Evolutionary conservation across 78 protist species (phyloP), one percentile per base, ranked within the genome.

Genomic region (Mastigamoeba balamuthi): DNA sequence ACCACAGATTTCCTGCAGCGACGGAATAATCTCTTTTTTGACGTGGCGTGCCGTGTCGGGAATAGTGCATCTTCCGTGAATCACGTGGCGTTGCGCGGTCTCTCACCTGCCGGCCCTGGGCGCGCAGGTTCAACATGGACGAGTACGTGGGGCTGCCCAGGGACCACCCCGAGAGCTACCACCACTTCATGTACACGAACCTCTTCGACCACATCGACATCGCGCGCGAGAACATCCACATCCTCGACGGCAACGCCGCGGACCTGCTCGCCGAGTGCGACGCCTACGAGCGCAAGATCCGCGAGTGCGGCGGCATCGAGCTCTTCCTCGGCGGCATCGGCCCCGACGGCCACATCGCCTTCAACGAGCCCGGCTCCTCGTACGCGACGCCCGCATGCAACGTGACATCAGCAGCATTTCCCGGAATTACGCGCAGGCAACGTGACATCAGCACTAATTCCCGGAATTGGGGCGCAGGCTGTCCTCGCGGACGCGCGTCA

Each of bases 101-200:
- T n/a, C n/a, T n/a, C n/a, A n/a, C n/a, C n/a, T n/a, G n/a, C n/a
- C n/a, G n/a, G n/a, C n/a, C n/a, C n/a, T n/a, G n/a, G n/a, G n/a
- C n/a, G n/a, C n/a, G n/a, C n/a, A n/a, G n/a, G 9, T 93, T 91
- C 79, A 93, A 93, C 71, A 87, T 93, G 92, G 97, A 93, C 29
- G 97, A 93, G 84, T 72, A 66, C 1, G 10, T 0, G 1, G 43
- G 71, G 9, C 33, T 75, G 28, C 80, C 81, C 29, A 3, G 53
- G 29, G 80, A 75, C 25, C 95, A 91, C 69, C 82, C 86, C 48
- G 84, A 91, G 82, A 53, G 82, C 40, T 93, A 93, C 74, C 94
- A 89, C 80, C 65, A 81, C 48, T 93, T 91, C 74, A 93, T 93
- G 97, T 48, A 78, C 77, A 40, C 72, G 41, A 76, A 82, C 77